Percentiles rank a stretch among this genome's conserved stretches.
phyloP scores from a whole-genome alignment of 192 early-diverging fungal species.

The Rhizophagus prolifer region DNA sequence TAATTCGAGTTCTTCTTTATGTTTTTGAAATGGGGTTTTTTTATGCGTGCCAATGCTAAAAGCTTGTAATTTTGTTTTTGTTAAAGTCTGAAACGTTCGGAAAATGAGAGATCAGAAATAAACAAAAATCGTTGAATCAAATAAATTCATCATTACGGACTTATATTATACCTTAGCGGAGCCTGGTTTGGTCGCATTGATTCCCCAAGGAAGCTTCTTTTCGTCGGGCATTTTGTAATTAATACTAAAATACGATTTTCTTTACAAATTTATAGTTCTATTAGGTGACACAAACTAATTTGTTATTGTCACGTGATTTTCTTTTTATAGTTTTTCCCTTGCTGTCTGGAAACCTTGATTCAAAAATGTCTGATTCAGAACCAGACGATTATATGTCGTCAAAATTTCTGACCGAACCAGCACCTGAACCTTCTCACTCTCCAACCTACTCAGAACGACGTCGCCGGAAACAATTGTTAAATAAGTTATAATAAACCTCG shows the following conservation, averaged over 20 bases:
- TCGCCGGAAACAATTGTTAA: constrained; percentile 32
- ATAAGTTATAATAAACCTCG: constrained; percentile 42
- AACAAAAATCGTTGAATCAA: neutral
- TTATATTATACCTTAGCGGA: constrained; percentile 23
- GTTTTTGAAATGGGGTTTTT: constrained; percentile 72
- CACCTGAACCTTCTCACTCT: neutral
- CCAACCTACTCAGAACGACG: constrained; percentile 37
- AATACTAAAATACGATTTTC: neutral
- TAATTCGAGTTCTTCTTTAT: constrained; percentile 71
- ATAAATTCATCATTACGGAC: neutral
- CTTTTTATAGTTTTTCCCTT: too few species aligned
- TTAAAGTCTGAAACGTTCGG: constrained; percentile 46
- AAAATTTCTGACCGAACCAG: constrained; percentile 33
- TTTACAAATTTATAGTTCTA: too few species aligned
- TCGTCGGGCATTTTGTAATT: constrained; percentile 22
- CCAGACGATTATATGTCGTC: constrained; percentile 49
- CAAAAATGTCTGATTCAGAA: constrained; percentile 24
- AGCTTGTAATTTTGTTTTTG: constrained; percentile 64
- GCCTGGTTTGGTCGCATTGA: constrained; percentile 20
- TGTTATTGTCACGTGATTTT: too few species aligned
- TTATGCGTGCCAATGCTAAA: constrained; percentile 69
- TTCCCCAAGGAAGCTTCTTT: constrained; percentile 29
- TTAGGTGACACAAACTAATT: too few species aligned
- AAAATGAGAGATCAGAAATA: neutral
- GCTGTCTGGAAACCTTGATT: too few species aligned